Conservation (phyloP, 2,329 filamentous ascomycete genomes). For the Arthrobotrys sinensis region DNA sequence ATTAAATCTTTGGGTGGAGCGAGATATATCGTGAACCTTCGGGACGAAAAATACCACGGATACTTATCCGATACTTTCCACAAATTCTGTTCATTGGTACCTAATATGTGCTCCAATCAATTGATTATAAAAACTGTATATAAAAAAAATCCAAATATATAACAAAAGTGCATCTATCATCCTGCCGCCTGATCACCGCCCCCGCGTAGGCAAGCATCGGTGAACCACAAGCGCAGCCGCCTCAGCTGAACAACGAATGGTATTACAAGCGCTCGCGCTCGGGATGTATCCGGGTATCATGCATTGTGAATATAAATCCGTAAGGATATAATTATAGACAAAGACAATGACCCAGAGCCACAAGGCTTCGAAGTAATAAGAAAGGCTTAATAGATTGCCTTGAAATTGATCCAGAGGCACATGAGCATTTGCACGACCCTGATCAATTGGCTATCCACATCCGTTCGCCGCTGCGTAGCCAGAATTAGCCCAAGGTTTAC, state of each 20-base stretch:
- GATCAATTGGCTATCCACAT: slow-evolving; percentile 3
- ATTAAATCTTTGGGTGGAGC: not conserved
- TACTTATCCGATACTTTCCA: too few relatives aligned
- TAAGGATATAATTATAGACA: not conserved
- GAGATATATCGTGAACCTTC: too few relatives aligned
- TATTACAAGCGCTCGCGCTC: slow-evolving; percentile 31
- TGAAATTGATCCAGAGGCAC: not conserved
- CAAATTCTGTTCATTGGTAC: too few relatives aligned
- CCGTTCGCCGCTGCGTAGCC: not conserved
- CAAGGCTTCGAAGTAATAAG: too few relatives aligned
- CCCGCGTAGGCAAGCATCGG: not conserved
- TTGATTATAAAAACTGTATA: too few relatives aligned
- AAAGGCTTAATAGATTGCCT: not conserved
- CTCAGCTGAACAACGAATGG: not conserved
- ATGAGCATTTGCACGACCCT: not conserved
- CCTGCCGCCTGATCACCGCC: not conserved
- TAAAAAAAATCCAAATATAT: not conserved
- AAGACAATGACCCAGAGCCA: not conserved
- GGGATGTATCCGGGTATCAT: slow-evolving; percentile 4
- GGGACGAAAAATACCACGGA: too few relatives aligned
- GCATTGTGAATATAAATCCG: not conserved
- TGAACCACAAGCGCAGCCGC: slow-evolving; percentile 25
- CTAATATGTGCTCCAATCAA: too few relatives aligned
- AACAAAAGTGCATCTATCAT: slow-evolving; percentile 2
- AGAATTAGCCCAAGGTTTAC: not conserved